Evolutionary conservation across 1,284 basidiomycete genomes (phyloP).

Genomic region (Marasmius sp.): DNA sequence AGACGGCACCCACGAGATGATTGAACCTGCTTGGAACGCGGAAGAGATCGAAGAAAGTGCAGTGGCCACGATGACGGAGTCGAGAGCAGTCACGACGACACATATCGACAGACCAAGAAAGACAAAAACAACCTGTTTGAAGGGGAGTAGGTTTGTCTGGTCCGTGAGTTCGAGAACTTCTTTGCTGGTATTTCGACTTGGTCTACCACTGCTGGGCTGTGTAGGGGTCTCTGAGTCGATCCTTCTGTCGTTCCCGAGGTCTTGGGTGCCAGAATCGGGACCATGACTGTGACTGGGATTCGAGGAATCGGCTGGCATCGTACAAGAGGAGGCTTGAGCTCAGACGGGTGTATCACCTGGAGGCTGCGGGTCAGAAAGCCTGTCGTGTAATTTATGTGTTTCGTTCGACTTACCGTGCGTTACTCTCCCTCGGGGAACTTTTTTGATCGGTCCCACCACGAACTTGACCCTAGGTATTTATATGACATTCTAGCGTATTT

Average conservation of each 20-base stretch:
- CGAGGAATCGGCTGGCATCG: no score
- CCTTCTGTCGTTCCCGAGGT: neutral
- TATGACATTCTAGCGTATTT: no score
- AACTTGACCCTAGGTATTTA: no score
- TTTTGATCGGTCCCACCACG: no score
- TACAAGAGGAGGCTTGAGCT: no score
- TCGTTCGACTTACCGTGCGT: no score
- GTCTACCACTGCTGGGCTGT: neutral
- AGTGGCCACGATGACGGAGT: conserved; percentile 70
- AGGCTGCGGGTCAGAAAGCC: no score
- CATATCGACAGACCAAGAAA: conserved; percentile 64
- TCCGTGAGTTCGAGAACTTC: conserved; percentile 48
- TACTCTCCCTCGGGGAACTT: no score
- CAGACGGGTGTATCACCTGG: no score
- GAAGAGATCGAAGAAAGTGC: conserved; percentile 68
- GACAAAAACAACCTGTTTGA: conserved; percentile 61
- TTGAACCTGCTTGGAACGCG: conserved; percentile 67
- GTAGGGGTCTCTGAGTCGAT: neutral
- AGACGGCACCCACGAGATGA: conserved; percentile 71
- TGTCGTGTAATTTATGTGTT: no score
- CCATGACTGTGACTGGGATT: no score
- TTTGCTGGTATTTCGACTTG: neutral
- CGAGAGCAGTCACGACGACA: conserved; percentile 54
- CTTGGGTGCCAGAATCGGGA: no score
- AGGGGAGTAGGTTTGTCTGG: conserved; percentile 77